Evolutionary conservation across 805 yeast species (phyloP), one percentile per base, ranked within the genome.

Genomic region (Lipomyces chichibuensis): DNA sequence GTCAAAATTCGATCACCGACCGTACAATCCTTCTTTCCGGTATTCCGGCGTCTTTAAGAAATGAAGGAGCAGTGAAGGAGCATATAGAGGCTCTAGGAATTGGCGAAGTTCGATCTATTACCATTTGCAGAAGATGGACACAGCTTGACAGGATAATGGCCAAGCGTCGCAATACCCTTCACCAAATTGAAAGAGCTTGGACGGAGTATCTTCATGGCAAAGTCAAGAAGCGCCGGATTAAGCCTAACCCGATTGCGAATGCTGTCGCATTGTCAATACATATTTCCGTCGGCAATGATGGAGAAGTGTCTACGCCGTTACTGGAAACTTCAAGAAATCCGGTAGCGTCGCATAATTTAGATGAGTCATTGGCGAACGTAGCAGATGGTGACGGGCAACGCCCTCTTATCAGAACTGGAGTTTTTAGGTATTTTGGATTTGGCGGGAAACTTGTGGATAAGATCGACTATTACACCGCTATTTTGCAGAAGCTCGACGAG

Each of bases 121-220:
- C 89, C 2, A 86, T 95, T 1, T 95, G 97, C 72, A 82, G 92
- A 67, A 95, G 94, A 75, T 95, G 98, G 98, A 84, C 84, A 11
- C 84, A 82, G 25, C 81, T 94, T 63, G 92, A 93, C 73, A 74
- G 77, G 59, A 79, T 95, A 20, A 89, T 88, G 76, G 83, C 83
- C 62, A 81, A 84, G 67, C 82, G 98, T 55, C 80, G 83, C 43
- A 70, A 75, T 23, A 78, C 89, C 1, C 72, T 93, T 3, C 77
- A 80, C 37, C 81, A 82, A 63, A 77, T 92, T 13, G 98, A 94
- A 77, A 80, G 81, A 8, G 83, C 83, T 63, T 91, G 95, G 95
- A 86, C 91, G 2, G 82, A 82, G 61, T 90, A 88, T 74, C 79
- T 90, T 61, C 86, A 87, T 74, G 17, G 76, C 74, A 65, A 61